These are phyloP conservation scores for Dictyostelium brefeldianum DNA, from an alignment of 78 protist genomes.

Conservation along the genomic window DNA sequence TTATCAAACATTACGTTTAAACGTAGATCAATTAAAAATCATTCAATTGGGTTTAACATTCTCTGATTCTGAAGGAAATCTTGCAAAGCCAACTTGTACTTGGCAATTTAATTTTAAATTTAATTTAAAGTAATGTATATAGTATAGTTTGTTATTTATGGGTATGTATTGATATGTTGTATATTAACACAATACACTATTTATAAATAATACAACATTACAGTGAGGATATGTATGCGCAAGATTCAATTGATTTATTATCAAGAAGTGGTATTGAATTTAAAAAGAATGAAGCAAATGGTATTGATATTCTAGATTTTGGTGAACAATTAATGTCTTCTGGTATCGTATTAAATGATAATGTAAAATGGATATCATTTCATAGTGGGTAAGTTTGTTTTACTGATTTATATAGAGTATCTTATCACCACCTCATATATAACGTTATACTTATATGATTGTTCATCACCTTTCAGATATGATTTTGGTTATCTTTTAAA, in stretches of 20 bases:
- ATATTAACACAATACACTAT: background rate
- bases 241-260: conserved; percentile 97
- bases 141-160: background rate
- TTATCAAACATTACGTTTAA: conserved; percentile 94
- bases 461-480: background rate
- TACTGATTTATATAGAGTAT: background rate
- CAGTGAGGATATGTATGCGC: conserved; percentile 95
- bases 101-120: conserved; percentile 99
- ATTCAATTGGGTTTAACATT: conserved; percentile 99
- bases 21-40: conserved; percentile 96
- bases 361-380: conserved; percentile 94
- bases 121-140: conserved; percentile 68
- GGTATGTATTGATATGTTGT: no score
- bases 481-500: conserved; percentile 85
- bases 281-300: conserved; percentile 83
- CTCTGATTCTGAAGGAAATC: conserved; percentile 92
- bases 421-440: no score
- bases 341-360: conserved; percentile 91
- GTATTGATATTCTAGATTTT: conserved; percentile 92
- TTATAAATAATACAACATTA: background rate
- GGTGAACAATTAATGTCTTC: conserved; percentile 93
- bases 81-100: conserved; percentile 90
- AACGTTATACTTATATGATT: no score
- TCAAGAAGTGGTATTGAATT: conserved; percentile 97
- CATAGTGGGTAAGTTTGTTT: conserved; percentile 83